A percentile compares a stretch with the other conserved stretches of the same genome.
Evolutionary conservation across 177 flowering plant species (phyloP).

Genomic region (Vitis hybrid): DNA sequence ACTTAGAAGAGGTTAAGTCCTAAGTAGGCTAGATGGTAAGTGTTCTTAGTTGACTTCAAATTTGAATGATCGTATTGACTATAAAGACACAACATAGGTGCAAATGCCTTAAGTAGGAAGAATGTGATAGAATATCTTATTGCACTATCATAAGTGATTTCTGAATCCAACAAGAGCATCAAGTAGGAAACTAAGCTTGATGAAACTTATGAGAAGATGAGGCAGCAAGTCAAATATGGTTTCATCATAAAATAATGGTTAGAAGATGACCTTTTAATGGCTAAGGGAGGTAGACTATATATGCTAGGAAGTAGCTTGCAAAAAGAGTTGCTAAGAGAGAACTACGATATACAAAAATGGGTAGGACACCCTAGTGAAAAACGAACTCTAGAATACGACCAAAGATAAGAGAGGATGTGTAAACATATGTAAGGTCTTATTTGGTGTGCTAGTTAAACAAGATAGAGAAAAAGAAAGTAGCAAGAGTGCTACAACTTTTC

Average conservation of each 20-base stretch:
- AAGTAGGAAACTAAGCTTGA: too few species aligned
- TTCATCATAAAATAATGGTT: slow-evolving; percentile 12
- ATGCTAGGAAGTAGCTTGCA: neutral
- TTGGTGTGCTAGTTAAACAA: slow-evolving; percentile 30
- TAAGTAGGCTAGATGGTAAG: slow-evolving; percentile 4
- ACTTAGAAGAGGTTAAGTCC: neutral
- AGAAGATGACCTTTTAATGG: neutral
- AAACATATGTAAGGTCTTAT: slow-evolving; percentile 18
- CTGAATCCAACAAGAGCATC: too few species aligned
- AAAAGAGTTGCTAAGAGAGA: slow-evolving; percentile 6
- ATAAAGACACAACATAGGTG: neutral
- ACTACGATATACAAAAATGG: slow-evolving; percentile 11
- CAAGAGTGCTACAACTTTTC: slow-evolving; percentile 10
- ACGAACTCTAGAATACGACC: slow-evolving; percentile 7
- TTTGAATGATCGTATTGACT: neutral
- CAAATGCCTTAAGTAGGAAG: neutral
- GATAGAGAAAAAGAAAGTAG: neutral
- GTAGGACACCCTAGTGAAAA: slow-evolving; percentile 11
- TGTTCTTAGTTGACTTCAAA: slow-evolving; percentile 7
- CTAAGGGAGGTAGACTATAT: slow-evolving; percentile 11
- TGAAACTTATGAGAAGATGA: neutral
- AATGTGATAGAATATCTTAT: neutral
- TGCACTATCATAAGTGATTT: too few species aligned
- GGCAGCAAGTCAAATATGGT: neutral
- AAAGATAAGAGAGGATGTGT: slow-evolving; percentile 12